Evolutionary conservation across 2,329 filamentous ascomycete genomes (phyloP).

Genomic region (Tolypocladium pustulatum): DNA sequence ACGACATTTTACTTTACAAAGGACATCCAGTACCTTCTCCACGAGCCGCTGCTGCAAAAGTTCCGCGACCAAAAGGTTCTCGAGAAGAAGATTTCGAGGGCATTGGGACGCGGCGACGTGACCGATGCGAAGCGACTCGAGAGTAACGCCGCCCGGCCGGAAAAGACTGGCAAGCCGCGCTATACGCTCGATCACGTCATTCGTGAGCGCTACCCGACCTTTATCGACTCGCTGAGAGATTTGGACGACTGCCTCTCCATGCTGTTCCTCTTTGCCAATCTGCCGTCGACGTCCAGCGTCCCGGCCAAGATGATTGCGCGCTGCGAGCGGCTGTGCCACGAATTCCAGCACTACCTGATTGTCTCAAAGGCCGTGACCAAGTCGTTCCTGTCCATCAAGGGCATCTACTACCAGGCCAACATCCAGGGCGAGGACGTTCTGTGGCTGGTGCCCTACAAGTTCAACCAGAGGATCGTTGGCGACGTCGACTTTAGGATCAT

Average conservation of each 20-base stretch:
- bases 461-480: constrained; percentile 86
- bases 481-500: constrained; percentile 99
- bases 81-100: constrained; percentile 93
- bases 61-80: constrained; percentile 96
- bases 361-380: constrained; percentile 83
- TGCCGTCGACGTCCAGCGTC: constrained; percentile 80
- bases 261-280: constrained; percentile 94
- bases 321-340: constrained; percentile 84
- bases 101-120: constrained; percentile 84
- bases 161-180: constrained; percentile 81
- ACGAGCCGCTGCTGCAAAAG: constrained; percentile 87
- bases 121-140: constrained; percentile 81
- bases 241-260: constrained; percentile 95
- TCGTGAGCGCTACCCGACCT: constrained; percentile 95
- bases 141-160: constrained; percentile 72
- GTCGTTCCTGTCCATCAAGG: constrained; percentile 97
- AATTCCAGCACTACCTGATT: constrained; percentile 98
- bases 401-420: constrained; percentile 97
- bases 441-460: constrained; percentile 96
- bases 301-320: constrained; percentile 92
- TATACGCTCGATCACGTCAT: constrained; percentile 95
- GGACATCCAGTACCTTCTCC: constrained; percentile 96
- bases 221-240: constrained; percentile 86
- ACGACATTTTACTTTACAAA: constrained; percentile 91
- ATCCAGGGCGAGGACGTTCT: constrained; percentile 95